phyloP scores from a whole-genome alignment of 2,329 filamentous ascomycete genomes.

The Ophiocordyceps polyrhachis-furcata region DNA sequence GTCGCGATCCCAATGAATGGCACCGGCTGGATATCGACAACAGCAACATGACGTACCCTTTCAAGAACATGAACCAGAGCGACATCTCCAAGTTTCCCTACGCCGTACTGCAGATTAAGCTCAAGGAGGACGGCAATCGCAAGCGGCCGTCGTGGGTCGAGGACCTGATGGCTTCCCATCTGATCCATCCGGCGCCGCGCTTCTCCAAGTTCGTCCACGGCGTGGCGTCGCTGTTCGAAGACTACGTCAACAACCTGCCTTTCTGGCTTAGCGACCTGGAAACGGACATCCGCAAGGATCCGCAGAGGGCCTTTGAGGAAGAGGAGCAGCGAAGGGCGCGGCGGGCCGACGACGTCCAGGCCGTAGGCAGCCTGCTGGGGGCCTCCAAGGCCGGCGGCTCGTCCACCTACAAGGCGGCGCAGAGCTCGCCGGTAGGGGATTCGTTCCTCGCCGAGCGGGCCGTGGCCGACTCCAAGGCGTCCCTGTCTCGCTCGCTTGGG shows the following conservation, averaged over 20 bases:
- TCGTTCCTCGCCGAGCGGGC: slow-evolving; percentile 42
- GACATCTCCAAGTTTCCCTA: slow-evolving; percentile 85
- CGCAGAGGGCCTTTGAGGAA: slow-evolving; percentile 74
- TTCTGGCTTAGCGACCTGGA: slow-evolving; percentile 92
- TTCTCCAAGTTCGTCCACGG: slow-evolving; percentile 98
- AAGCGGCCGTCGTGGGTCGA: slow-evolving; percentile 73
- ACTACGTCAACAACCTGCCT: slow-evolving; percentile 87
- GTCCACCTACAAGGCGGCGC: slow-evolving; percentile 32
- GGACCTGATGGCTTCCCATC: slow-evolving; percentile 80
- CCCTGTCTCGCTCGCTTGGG: slow-evolving; percentile 10
- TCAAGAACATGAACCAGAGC: slow-evolving; percentile 69
- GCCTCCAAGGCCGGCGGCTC: slow-evolving; percentile 29
- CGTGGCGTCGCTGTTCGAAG: slow-evolving; percentile 78
- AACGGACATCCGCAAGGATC: slow-evolving; percentile 84
- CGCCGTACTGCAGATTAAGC: slow-evolving; percentile 81
- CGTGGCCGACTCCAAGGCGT: slow-evolving; percentile 23
- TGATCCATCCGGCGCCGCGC: slow-evolving; percentile 72
- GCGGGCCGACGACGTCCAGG: slow-evolving; percentile 69
- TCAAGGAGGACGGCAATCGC: slow-evolving; percentile 44
- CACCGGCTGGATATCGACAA: slow-evolving; percentile 82
- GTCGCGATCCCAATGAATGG: slow-evolving; percentile 76
- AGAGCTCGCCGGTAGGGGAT: slow-evolving; percentile 49
- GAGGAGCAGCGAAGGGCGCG: slow-evolving; percentile 72
- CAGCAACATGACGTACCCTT: slow-evolving; percentile 67
- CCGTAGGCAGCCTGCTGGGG: slow-evolving; percentile 74